Base-by-base conservation (phyloP, 331 rosid genomes). In the Acacia pycnantha region DNA sequence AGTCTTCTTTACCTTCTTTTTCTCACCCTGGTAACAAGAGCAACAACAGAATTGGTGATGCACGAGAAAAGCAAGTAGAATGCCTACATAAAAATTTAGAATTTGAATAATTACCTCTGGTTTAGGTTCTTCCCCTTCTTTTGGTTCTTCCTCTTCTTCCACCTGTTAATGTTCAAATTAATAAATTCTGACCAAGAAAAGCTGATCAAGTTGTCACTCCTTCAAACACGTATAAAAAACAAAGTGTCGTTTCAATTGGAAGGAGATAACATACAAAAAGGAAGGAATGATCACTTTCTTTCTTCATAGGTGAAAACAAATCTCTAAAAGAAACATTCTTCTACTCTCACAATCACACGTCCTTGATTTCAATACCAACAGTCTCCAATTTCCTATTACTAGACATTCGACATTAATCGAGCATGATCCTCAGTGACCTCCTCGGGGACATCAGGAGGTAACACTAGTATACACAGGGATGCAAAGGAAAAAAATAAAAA, bases 81-180 rank as follows among this genome's bases (percentile, higher is more conserved):
- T 67, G 53, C n/a, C 46, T 47, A 6, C 19, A 61, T n/a, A 31
- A 12, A 12, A 72, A 74, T 22, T 11, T 74, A 81, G 77, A 75
- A 26, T 24, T 14, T 21, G 14, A 72, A 43, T 15, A 26, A 19
- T 77, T 84, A 92, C 97, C 91, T 92, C 95, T 82, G 89, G 87
- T 77, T 81, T 82, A 46, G 85, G 75, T 82, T 88, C 93, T 87
- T 87, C 92, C 68, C 94, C 94, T 84, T 91, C 92, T 74, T 92
- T 88, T 22, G 84, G 89, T 83, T 87, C 88, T 78, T 89, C 93
- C 88, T 89, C 95, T 85, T 91, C 94, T 86, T 92, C 94, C 19
- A 90, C 94, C 94, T 92, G 87, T 40, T 73, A 81, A 59, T 56
- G 29, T 43, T 67, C 47, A 69, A 58, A 10, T 69, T 46, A 58